Conservation (phyloP, 805 yeast genomes). For the Candida jianshihensis region DNA sequence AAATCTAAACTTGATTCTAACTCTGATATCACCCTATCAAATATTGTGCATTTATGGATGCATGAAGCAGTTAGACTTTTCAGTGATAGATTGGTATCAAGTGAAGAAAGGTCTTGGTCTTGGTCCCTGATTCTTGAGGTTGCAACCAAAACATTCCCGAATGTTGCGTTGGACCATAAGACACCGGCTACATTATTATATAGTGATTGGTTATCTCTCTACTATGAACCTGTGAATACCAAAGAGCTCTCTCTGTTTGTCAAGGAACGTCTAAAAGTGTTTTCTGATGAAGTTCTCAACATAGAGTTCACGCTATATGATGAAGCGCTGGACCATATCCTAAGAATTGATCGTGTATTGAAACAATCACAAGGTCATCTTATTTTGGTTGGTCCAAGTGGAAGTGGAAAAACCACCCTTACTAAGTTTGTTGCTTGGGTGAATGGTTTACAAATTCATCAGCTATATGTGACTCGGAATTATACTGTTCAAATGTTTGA, state of each 20-base stretch:
- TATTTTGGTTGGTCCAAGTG: constrained; percentile 75
- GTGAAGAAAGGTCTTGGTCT: constrained; percentile 45
- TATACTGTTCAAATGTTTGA: constrained; percentile 66
- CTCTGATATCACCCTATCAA: constrained; percentile 32
- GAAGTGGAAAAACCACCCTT: constrained; percentile 76
- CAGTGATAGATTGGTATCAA: constrained; percentile 56
- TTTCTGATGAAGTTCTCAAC: constrained; percentile 73
- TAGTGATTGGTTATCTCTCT: constrained; percentile 68
- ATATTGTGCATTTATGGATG: constrained; percentile 60
- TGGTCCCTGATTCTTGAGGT: constrained; percentile 27
- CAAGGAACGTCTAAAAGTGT: constrained; percentile 55
- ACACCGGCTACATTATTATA: constrained; percentile 52
- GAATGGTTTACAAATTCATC: constrained; percentile 61
- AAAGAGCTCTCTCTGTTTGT: constrained; percentile 47
- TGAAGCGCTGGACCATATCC: constrained; percentile 64
- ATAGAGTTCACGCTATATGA: constrained; percentile 56
- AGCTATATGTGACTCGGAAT: constrained; percentile 46
- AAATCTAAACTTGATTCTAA: constrained; percentile 23
- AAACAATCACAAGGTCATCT: constrained; percentile 86
- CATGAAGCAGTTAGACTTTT: constrained; percentile 79
- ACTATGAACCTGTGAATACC: constrained; percentile 49
- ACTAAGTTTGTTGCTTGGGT: constrained; percentile 87
- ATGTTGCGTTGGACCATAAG: constrained; percentile 25
- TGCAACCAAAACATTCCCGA: constrained; percentile 39
- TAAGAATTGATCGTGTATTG: constrained; percentile 76